These are phyloP conservation scores for Erysimum pusillum DNA, from an alignment of 441 rosid genomes.

Conservation along the genomic window DNA sequence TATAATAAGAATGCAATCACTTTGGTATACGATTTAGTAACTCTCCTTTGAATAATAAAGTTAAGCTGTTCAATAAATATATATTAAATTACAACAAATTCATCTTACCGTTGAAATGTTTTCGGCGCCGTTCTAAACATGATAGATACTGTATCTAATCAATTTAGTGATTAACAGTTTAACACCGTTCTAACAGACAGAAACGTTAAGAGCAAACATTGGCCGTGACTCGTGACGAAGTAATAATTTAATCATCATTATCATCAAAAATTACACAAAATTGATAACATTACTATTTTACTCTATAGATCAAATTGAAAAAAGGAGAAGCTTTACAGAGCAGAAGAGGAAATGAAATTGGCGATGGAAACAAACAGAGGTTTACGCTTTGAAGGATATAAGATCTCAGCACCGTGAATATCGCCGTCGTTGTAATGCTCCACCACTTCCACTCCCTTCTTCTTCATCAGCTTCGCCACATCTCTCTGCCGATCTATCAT, in stretches of 20 bases:
- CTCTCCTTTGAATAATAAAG: too few relatives aligned
- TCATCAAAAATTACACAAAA: constrained; percentile 45
- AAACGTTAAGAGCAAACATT: too few relatives aligned
- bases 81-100: too few relatives aligned
- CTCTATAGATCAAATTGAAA: neutral
- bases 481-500: constrained; percentile 57
- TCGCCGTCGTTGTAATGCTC: constrained; percentile 45
- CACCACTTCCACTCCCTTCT: constrained; percentile 47
- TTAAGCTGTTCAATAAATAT: too few relatives aligned
- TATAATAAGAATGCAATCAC: too few relatives aligned
- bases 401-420: constrained; percentile 47
- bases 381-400: constrained; percentile 37
- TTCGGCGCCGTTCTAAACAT: too few relatives aligned
- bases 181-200: neutral
- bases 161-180: too few relatives aligned
- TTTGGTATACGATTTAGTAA: too few relatives aligned
- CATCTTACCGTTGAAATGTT: too few relatives aligned
- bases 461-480: constrained; percentile 46
- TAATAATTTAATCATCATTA: constrained; percentile 40
- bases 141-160: too few relatives aligned
- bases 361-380: constrained; percentile 13
- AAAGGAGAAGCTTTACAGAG: neutral
- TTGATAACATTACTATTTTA: constrained; percentile 11
- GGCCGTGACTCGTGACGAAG: constrained; percentile 3
- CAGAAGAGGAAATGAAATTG: constrained; percentile 34